Evolutionary conservation across 306 rosid genomes (phyloP).

Genomic region (Pachyrhizus erosus): DNA sequence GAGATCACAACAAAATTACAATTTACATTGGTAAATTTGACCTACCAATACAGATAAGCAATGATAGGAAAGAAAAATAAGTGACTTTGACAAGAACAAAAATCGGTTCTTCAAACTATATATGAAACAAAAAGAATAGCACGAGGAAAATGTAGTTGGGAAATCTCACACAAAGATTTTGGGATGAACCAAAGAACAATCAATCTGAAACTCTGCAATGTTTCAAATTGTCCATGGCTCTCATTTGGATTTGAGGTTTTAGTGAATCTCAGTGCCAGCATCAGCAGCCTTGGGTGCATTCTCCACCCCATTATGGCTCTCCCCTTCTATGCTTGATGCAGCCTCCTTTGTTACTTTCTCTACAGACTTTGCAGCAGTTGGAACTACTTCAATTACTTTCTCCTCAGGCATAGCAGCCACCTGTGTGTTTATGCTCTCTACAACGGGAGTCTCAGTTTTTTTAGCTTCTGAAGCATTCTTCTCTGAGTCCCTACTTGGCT

Average conservation of each 20-base stretch:
- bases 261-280: conserved; percentile 12
- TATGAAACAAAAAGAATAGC: not conserved
- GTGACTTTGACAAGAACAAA: conserved; percentile 14
- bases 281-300: conserved; percentile 28
- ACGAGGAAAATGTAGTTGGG: not conserved
- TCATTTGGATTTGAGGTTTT: not conserved
- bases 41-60: conserved; percentile 28
- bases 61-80: not conserved
- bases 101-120: conserved; percentile 28
- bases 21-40: conserved; percentile 37
- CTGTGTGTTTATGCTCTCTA: not conserved
- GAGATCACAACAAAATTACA: conserved; percentile 32
- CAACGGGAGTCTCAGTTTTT: not conserved
- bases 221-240: not conserved
- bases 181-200: conserved; percentile 15
- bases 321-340: not conserved
- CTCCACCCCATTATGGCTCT: conserved; percentile 9
- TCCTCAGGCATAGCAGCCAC: conserved; percentile 29
- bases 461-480: not conserved
- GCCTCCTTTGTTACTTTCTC: conserved; percentile 42
- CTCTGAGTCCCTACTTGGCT: not conserved
- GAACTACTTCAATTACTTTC: conserved; percentile 36
- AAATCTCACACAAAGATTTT: conserved; percentile 37
- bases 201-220: not conserved
- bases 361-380: not conserved